phyloP scores from a whole-genome alignment of 352 stramenopile genomes.

The Phytophthora litchii region DNA sequence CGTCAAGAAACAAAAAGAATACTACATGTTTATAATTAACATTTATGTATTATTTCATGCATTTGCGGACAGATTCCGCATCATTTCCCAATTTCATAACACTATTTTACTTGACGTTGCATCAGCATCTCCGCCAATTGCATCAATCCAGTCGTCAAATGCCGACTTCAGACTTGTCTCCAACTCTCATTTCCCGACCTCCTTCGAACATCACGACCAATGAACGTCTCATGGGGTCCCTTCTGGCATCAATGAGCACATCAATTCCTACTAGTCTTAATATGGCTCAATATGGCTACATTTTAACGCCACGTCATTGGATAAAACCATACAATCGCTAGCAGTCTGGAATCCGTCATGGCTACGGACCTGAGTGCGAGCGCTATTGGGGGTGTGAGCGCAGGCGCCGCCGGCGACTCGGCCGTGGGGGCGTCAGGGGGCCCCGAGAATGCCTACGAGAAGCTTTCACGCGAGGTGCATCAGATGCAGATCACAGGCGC shows the following conservation, averaged over 20 bases:
- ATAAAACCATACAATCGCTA: no score
- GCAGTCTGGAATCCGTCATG: constrained; percentile 24
- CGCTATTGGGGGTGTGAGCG: constrained; percentile 44
- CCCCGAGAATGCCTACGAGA: constrained; percentile 88
- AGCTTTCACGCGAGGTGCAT: constrained; percentile 88
- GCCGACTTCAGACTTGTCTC: constrained; percentile 63
- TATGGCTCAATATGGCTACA: no score
- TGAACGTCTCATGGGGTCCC: constrained; percentile 61
- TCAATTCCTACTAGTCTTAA: no score
- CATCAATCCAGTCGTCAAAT: constrained; percentile 78
- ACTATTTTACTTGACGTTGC: no score
- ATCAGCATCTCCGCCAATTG: no score
- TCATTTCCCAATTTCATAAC: no score
- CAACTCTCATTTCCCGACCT: constrained; percentile 66
- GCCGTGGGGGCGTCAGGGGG: constrained; percentile 34
- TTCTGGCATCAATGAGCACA: constrained; percentile 63
- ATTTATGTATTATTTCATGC: no score
- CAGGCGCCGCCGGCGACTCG: constrained; percentile 11
- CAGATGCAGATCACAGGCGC: constrained; percentile 90
- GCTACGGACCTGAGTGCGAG: constrained; percentile 60
- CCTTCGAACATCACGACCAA: constrained; percentile 67
- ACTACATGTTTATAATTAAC: no score
- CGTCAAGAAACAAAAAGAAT: no score
- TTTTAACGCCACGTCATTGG: no score
- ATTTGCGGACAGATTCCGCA: no score